Conservation (phyloP, 139 green algal species). For the Chlorokybus atmophyticus region DNA sequence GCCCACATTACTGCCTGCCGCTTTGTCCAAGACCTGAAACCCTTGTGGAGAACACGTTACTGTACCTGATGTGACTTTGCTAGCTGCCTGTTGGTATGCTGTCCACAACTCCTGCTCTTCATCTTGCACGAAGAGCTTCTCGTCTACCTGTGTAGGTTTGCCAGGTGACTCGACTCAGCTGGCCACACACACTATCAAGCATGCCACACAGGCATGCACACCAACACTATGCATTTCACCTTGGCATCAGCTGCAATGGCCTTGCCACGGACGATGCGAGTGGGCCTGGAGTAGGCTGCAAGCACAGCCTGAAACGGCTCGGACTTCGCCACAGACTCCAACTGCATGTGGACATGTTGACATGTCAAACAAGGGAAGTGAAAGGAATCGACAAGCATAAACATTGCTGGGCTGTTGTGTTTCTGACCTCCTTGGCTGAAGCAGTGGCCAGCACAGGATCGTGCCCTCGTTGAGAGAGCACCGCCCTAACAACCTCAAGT, state of each 20-base stretch:
- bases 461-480: constrained; percentile 61
- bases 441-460: constrained; percentile 52
- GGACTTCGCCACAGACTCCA: constrained; percentile 36
- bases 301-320: constrained; percentile 55
- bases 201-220: neutral
- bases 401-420: too few relatives aligned
- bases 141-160: constrained; percentile 23
- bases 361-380: too few relatives aligned
- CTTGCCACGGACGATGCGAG: constrained; percentile 77
- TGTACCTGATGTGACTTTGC: neutral
- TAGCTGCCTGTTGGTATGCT: constrained; percentile 27
- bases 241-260: constrained; percentile 31
- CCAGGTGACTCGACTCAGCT: too few relatives aligned
- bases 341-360: too few relatives aligned
- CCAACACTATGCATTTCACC: constrained; percentile 9
- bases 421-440: too few relatives aligned
- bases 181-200: too few relatives aligned
- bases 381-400: too few relatives aligned
- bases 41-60: too few relatives aligned
- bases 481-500: constrained; percentile 62
- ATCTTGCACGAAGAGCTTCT: constrained; percentile 49
- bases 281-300: constrained; percentile 57
- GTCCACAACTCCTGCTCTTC: constrained; percentile 58
- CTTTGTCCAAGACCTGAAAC: too few relatives aligned
- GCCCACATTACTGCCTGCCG: too few relatives aligned